phyloP scores from a whole-genome alignment of 2,329 filamentous ascomycete species.

The Neofusicoccum umdonicola region DNA sequence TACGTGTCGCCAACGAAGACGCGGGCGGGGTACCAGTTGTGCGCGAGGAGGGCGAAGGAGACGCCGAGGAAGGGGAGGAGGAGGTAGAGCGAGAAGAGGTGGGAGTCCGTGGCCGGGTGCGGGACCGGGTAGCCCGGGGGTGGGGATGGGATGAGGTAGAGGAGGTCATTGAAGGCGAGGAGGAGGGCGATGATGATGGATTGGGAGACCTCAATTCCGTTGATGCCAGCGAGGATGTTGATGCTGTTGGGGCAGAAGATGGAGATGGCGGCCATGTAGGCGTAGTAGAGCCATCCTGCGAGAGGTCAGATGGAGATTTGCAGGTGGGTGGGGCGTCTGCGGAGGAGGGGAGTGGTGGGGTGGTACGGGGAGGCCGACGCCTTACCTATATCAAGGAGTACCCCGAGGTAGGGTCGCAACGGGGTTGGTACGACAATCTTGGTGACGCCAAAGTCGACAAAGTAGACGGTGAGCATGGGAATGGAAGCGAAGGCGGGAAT shows the following conservation, averaged over 20 bases:
- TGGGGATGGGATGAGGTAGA: slow-evolving; percentile 75
- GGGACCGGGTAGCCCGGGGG: slow-evolving; percentile 60
- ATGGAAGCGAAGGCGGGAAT: slow-evolving; percentile 93
- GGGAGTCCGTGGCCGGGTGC: slow-evolving; percentile 91
- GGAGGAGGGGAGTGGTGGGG: neutral
- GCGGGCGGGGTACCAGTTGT: slow-evolving; percentile 94
- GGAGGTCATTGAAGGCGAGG: slow-evolving; percentile 78
- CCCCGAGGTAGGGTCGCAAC: slow-evolving; percentile 78
- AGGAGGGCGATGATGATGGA: slow-evolving; percentile 85
- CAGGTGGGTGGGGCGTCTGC: neutral
- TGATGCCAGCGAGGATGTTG: slow-evolving; percentile 99
- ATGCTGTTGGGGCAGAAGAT: slow-evolving; percentile 99
- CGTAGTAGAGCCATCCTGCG: slow-evolving; percentile 68
- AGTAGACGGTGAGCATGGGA: slow-evolving; percentile 93
- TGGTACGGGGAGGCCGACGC: neutral
- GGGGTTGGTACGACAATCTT: slow-evolving; percentile 88
- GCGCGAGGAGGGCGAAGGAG: slow-evolving; percentile 76
- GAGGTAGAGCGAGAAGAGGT: slow-evolving; percentile 93
- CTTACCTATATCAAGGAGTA: slow-evolving; percentile 72
- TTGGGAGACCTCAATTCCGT: slow-evolving; percentile 94
- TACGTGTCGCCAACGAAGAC: slow-evolving; percentile 99
- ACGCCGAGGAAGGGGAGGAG: slow-evolving; percentile 92
- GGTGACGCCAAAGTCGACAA: slow-evolving; percentile 97
- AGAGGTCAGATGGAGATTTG: neutral
- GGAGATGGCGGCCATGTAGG: slow-evolving; percentile 93